Evolutionary conservation across 192 early-diverging fungal genomes (phyloP).

Genomic region (Spinellus fusiger): DNA sequence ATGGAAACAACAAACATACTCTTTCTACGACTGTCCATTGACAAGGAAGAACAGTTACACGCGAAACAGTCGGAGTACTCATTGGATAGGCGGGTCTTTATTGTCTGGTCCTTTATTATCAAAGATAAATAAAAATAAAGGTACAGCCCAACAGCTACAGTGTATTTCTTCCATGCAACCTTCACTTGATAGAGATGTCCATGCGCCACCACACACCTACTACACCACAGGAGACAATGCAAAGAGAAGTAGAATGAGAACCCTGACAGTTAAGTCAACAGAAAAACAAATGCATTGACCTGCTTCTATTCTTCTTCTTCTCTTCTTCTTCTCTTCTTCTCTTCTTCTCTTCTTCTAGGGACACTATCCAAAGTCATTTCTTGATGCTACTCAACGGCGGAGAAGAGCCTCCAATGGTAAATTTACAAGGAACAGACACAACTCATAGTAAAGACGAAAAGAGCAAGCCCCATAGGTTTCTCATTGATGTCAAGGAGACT

Average conservation of each 20-base stretch:
- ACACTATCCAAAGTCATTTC: not conserved
- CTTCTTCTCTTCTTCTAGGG: not conserved
- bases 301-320: not conserved
- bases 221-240: conserved; percentile 28
- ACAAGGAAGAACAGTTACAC: too few relatives aligned
- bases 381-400: conserved; percentile 5
- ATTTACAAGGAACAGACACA: not conserved
- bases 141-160: too few relatives aligned
- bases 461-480: conserved; percentile 61
- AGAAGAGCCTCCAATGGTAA: conserved; percentile 37
- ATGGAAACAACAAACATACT: too few relatives aligned
- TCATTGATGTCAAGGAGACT: conserved; percentile 83
- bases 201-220: conserved; percentile 26
- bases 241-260: conserved; percentile 12
- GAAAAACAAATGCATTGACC: not conserved
- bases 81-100: too few relatives aligned
- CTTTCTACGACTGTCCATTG: too few relatives aligned
- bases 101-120: too few relatives aligned
- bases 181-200: too few relatives aligned
- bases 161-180: too few relatives aligned
- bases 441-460: conserved; percentile 46
- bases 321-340: not conserved
- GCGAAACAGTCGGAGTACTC: too few relatives aligned
- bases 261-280: not conserved
- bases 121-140: too few relatives aligned